phyloP scores from a whole-genome alignment of 177 flowering plant species.

The Tripterygium wilfordii region DNA sequence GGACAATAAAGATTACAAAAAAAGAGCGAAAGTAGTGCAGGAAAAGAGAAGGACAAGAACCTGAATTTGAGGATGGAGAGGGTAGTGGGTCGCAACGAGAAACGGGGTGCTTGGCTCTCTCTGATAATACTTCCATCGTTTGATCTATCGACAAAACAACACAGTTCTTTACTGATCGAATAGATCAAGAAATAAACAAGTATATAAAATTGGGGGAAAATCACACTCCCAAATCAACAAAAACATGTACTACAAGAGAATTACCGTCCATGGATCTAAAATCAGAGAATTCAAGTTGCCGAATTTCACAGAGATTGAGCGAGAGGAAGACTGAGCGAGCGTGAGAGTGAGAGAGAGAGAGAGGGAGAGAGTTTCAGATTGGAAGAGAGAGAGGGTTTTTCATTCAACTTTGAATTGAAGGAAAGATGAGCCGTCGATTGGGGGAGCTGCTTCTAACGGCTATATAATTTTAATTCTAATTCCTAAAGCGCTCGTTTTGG shows the following conservation, averaged over 20 bases:
- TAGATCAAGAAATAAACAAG: conserved; percentile 2
- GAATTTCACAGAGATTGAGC: neutral
- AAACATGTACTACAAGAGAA: neutral
- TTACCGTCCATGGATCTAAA: conserved; percentile 16
- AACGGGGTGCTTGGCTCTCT: neutral
- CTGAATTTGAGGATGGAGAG: neutral
- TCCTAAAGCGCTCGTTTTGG: too few relatives aligned
- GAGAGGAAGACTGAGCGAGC: too few relatives aligned
- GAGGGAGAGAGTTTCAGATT: too few relatives aligned
- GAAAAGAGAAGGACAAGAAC: conserved; percentile 2
- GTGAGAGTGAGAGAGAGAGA: too few relatives aligned
- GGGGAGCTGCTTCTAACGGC: conserved; percentile 17
- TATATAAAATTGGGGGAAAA: neutral
- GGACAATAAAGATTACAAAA: too few relatives aligned
- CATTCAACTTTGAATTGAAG: conserved; percentile 23
- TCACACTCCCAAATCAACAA: neutral
- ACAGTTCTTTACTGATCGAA: neutral
- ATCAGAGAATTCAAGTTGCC: neutral
- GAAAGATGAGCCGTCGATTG: conserved; percentile 15
- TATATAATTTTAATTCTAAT: too few relatives aligned
- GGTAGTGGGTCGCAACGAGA: too few relatives aligned
- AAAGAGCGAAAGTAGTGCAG: too few relatives aligned
- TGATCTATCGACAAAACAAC: conserved; percentile 13
- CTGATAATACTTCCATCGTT: conserved; percentile 11
- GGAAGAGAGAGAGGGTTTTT: neutral